Percentiles rank a stretch among this genome's conserved stretches.
phyloP scores from a whole-genome alignment of 2,329 filamentous ascomycete genomes.

The Hypoxylon sp. region DNA sequence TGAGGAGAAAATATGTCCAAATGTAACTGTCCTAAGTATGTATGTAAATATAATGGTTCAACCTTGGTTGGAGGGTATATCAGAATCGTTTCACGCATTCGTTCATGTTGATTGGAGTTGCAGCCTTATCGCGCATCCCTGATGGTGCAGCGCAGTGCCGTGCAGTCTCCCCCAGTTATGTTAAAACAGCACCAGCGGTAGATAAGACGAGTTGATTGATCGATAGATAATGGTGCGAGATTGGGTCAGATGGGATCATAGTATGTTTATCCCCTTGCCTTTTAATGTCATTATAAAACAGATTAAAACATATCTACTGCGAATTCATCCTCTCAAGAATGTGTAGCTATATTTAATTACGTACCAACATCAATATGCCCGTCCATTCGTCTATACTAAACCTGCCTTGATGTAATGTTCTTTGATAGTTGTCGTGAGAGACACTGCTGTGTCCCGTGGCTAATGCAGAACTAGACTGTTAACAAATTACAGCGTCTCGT shows the following conservation, averaged over 20 bases:
- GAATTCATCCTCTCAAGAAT: constrained; percentile 9
- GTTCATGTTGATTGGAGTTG: constrained; percentile 47
- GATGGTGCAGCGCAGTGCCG: constrained; percentile 40
- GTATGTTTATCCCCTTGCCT: constrained; percentile 19
- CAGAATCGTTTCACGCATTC: constrained; percentile 44
- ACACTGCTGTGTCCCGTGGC: constrained; percentile 15
- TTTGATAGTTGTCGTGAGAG: constrained; percentile 15
- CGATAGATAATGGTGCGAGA: constrained; percentile 44
- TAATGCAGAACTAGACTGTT: neutral
- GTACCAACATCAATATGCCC: constrained; percentile 7
- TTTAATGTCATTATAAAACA: constrained; percentile 26
- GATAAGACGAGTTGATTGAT: constrained; percentile 48
- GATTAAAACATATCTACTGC: constrained; percentile 30
- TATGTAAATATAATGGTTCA: constrained; percentile 35
- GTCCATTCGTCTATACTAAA: neutral
- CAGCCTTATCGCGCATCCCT: constrained; percentile 55
- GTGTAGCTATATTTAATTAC: constrained; percentile 8
- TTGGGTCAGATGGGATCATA: constrained; percentile 47
- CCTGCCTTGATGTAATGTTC: constrained; percentile 7
- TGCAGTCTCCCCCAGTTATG: constrained; percentile 29
- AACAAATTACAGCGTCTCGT: constrained; percentile 41
- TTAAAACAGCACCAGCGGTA: constrained; percentile 44
- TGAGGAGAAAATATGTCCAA: constrained; percentile 34
- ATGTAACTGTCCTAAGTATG: constrained; percentile 18
- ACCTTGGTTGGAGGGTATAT: constrained; percentile 44